phyloP scores from a whole-genome alignment of 176 grass and related monocot species.

The Raddia guianensis region DNA sequence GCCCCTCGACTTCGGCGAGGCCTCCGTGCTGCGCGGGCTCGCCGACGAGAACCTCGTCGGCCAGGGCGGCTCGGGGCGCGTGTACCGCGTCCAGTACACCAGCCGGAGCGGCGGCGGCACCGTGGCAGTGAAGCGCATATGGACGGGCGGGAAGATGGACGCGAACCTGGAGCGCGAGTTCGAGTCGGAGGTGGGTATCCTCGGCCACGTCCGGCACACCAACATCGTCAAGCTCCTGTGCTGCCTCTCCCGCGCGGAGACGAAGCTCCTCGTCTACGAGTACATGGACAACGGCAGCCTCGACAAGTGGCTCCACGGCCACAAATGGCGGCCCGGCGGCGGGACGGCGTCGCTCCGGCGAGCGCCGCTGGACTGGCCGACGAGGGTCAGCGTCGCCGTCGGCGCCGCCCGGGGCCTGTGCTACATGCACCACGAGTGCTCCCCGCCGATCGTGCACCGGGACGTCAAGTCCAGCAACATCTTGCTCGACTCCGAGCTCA shows the following conservation, averaged over 20 bases:
- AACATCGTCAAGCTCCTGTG: constrained; percentile 89
- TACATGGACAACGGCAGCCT: constrained; percentile 82
- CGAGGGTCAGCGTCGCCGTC: constrained; percentile 66
- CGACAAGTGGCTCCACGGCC: constrained; percentile 72
- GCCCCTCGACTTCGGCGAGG: constrained; percentile 62
- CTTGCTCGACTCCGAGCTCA: constrained; percentile 71
- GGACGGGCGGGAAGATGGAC: constrained; percentile 49
- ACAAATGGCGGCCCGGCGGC: constrained; percentile 15
- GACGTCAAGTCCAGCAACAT: constrained; percentile 94
- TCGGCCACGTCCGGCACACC: constrained; percentile 71
- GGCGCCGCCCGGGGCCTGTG: constrained; percentile 64
- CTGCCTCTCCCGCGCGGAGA: constrained; percentile 74
- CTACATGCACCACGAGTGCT: constrained; percentile 95
- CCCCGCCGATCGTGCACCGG: constrained; percentile 73
- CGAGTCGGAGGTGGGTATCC: constrained; percentile 71
- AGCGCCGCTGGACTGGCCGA: constrained; percentile 57
- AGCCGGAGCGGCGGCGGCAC: constrained; percentile 25
- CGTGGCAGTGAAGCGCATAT: constrained; percentile 90
- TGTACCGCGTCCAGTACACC: constrained; percentile 62
- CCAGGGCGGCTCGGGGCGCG: constrained; percentile 64
- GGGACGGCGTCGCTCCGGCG: not conserved
- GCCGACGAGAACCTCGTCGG: constrained; percentile 80
- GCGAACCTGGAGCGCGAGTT: constrained; percentile 63
- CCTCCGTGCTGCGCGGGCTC: constrained; percentile 53
- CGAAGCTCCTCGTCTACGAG: constrained; percentile 91